Evolutionary conservation across 352 stramenopile species (phyloP).

Genomic region (Globisporangium nunn): DNA sequence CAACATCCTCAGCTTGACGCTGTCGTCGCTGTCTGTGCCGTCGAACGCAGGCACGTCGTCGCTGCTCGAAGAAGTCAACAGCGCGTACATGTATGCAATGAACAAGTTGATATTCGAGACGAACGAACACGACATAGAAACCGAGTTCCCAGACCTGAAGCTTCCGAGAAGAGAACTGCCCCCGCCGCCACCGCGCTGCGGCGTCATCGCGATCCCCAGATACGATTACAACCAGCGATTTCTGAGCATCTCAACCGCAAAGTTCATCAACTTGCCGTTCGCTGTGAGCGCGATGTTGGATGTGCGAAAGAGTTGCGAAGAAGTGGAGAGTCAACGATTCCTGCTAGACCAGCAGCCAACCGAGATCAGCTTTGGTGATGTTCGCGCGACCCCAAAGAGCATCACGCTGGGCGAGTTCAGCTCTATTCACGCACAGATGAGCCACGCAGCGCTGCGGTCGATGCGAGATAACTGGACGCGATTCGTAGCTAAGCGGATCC

Average conservation of each 20-base stretch:
- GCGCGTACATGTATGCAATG: constrained; percentile 90
- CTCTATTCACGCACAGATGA: constrained; percentile 61
- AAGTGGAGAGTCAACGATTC: constrained; percentile 52
- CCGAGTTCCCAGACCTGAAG: constrained; percentile 49
- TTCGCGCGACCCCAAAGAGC: constrained; percentile 37
- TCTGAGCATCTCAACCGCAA: constrained; percentile 43
- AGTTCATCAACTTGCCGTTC: constrained; percentile 65
- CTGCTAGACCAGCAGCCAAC: constrained; percentile 60
- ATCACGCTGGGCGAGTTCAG: constrained; percentile 72
- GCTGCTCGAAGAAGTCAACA: constrained; percentile 87
- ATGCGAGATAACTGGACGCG: constrained; percentile 80
- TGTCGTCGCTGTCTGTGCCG: constrained; percentile 48
- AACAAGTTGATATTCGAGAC: constrained; percentile 90
- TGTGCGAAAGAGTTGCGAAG: constrained; percentile 59
- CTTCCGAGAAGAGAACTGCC: constrained; percentile 21
- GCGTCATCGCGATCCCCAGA: constrained; percentile 36
- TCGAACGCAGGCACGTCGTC: constrained; percentile 45
- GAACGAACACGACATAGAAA: constrained; percentile 48
- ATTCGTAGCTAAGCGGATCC: constrained; percentile 64
- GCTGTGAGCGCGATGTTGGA: constrained; percentile 68
- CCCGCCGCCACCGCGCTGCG: constrained; percentile 30
- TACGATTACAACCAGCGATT: constrained; percentile 78
- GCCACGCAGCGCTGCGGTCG: constrained; percentile 54
- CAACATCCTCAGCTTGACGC: constrained; percentile 63
- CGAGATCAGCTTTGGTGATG: constrained; percentile 57